Evolutionary conservation across 1,284 basidiomycete species (phyloP), one percentile per base, ranked within the genome.

Genomic region (Coniferiporia sulphurascens): DNA sequence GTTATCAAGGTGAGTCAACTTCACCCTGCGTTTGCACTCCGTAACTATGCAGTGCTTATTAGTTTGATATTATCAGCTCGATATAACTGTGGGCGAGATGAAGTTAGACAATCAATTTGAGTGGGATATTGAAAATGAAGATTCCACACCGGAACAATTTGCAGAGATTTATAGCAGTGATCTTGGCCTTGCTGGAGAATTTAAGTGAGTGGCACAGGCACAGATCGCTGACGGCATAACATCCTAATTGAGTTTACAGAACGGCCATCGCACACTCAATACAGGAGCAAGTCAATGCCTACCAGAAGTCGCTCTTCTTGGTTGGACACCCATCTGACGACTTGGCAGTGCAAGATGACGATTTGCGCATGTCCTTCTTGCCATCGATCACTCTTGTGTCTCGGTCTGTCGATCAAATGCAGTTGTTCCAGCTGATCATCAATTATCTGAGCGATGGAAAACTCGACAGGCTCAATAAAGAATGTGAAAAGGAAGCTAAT

Each of bases 41-140:
- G 19, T 56, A 36, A 49, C 62, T 52, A 63, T 56, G 55, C 48
- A 27, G 50, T 41, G 32, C 54, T 48, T 15, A 41, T 8, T 12
- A 12, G 12, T 41, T n/a, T 41, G 38, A 10, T 52, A 50, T 65
- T 4, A 27, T 27, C 65, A 95, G 91, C 82, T 99, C 63, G 97
- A 99, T 73, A 94, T 99, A 72, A 93, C 95, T 55, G 90, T 95
- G 56, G 95, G 95, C 35, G 87, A 88, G 17, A 87, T 95, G 76
- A 95, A 97, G 71, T 82, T 99, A 32, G 89, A 95, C 56, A 97
- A 99, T 74, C 92, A 95, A 69, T 97, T 99, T 70, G 97, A 99
- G 71, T 99, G 97, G 97, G 96, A 99, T 72, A 76, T 98, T 49
- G 87, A 89, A 67, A 89, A 89, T 64, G 78, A 82, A 38, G 77